phyloP scores from a whole-genome alignment of 768 basidiomycete species.

The Podaxis pistillaris region DNA sequence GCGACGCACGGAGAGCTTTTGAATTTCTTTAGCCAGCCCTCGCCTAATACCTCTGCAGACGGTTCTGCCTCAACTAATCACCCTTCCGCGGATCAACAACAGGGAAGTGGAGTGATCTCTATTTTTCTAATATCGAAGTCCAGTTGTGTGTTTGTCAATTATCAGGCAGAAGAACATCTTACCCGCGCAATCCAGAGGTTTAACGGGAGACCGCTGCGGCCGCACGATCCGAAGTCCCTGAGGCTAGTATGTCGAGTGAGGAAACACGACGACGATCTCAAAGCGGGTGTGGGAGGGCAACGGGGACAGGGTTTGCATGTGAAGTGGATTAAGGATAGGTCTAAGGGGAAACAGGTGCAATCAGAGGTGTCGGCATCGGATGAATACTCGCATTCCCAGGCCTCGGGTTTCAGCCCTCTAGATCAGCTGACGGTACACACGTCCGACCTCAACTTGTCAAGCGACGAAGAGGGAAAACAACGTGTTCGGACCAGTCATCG shows the following conservation, averaged over 20 bases:
- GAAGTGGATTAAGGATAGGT: constrained; percentile 71
- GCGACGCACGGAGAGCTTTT: constrained; percentile 83
- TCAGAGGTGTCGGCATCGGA: constrained; percentile 23
- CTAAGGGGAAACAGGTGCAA: constrained; percentile 28
- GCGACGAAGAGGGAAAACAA: constrained; percentile 36
- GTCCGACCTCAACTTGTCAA: constrained; percentile 35
- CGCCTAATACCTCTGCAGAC: constrained; percentile 10
- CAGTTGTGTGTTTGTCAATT: constrained; percentile 93
- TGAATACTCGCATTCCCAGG: constrained; percentile 20
- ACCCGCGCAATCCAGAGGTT: constrained; percentile 67
- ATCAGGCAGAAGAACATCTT: constrained; percentile 60
- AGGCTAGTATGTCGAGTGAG: constrained; percentile 82
- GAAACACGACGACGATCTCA: constrained; percentile 78
- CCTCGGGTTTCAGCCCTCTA: constrained; percentile 1
- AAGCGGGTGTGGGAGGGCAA: constrained; percentile 90
- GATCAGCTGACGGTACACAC: constrained; percentile 23
- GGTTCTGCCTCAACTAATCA: constrained; percentile 26
- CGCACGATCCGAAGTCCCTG: constrained; percentile 70
- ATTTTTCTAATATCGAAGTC: constrained; percentile 96
- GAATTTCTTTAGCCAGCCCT: constrained; percentile 67
- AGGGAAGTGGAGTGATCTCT: constrained; percentile 61
- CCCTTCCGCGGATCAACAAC: not conserved
- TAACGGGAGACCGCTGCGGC: constrained; percentile 69
- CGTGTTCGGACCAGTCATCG: constrained; percentile 35
- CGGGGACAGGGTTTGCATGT: constrained; percentile 82